Evolutionary conservation across 805 yeast species (phyloP), one percentile per base, ranked within the genome.

Genomic region (Kazachstania africana): DNA sequence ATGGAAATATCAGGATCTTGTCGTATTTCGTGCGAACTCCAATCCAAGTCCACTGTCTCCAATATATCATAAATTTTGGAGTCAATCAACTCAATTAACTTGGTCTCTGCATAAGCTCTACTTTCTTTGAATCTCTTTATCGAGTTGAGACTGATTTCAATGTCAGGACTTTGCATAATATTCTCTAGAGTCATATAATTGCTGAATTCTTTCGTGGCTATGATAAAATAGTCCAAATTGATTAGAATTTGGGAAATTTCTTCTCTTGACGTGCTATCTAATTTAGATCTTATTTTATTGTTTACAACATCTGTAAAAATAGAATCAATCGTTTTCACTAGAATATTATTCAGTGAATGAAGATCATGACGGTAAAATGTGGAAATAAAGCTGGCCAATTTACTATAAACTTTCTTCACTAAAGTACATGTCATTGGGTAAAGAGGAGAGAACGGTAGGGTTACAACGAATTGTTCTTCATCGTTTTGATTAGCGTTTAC

Each of bases 161-260:
- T 50, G 33, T 57, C 56, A 37, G 67, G 67, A 30, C 52, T 42
- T 26, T 47, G 46, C 41, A 58, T 36, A 39, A 50, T 35, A 36
- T 51, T 43, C 36, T 65, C 62, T 21, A 48, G 53, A 14, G 63
- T 60, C 45, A 71, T 53, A 31, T 54, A 41, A 18, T 43, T 43
- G 35, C 68, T 66, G 29, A 88, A 65, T 50, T 79, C 85, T 32
- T 64, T 63, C 8, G 87, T 70, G 34, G 94, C 83, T 43, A 66
- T 73, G 26, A 81, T 66, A 53, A 87, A 88, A 52, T 81, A 83
- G 50, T 88, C 95, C 45, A 88, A 61, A 52, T 91, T 85, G 36
- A 91, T 78, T 42, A 82, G 65, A 42, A 83, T 82, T 60, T 91
- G 97, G 0, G 95, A 78, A 17, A 84, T 70, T 42, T 84, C 87